These are phyloP conservation scores for Aspergillus hancockii DNA, from an alignment of 495 filamentous ascomycete species.

Conservation along the genomic window DNA sequence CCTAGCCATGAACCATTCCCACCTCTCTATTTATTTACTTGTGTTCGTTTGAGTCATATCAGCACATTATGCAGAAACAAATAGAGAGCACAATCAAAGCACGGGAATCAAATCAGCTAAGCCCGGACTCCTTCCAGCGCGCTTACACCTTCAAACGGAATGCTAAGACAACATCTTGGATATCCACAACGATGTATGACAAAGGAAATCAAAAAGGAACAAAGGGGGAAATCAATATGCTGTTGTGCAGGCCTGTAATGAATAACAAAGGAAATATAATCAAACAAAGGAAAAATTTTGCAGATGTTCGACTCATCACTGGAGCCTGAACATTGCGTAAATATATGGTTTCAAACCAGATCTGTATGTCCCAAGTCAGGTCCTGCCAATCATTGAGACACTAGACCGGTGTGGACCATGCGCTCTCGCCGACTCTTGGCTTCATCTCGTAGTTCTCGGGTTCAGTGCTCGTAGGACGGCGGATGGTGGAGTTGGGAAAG, in stretches of 20 bases:
- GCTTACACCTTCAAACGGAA: conserved; percentile 25
- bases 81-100: conserved; percentile 20
- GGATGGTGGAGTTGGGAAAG: conserved; percentile 61
- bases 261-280: conserved; percentile 20
- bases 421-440: conserved; percentile 43
- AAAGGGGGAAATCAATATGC: conserved; percentile 19
- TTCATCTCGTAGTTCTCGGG: conserved; percentile 68
- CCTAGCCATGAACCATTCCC: conserved; percentile 14
- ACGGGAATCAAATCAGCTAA: conserved; percentile 27
- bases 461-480: conserved; percentile 70
- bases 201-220: conserved; percentile 22
- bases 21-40: conserved; percentile 19
- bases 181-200: conserved; percentile 31
- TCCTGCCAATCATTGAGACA: conserved; percentile 11
- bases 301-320: conserved; percentile 1
- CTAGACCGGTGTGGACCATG: conserved; percentile 47
- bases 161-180: conserved; percentile 22
- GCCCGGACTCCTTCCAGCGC: conserved; percentile 39
- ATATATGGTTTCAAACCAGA: neutral
- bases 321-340: neutral
- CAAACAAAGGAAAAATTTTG: conserved; percentile 17
- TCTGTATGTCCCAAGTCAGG: conserved; percentile 9
- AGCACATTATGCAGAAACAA: conserved; percentile 21
- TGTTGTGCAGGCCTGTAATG: conserved; percentile 3
- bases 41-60: conserved; percentile 23